Percentiles rank a stretch among this genome's conserved stretches.
These are phyloP conservation scores for Russula dissimulans DNA, from an alignment of 768 basidiomycete species.

Conservation along the genomic window DNA sequence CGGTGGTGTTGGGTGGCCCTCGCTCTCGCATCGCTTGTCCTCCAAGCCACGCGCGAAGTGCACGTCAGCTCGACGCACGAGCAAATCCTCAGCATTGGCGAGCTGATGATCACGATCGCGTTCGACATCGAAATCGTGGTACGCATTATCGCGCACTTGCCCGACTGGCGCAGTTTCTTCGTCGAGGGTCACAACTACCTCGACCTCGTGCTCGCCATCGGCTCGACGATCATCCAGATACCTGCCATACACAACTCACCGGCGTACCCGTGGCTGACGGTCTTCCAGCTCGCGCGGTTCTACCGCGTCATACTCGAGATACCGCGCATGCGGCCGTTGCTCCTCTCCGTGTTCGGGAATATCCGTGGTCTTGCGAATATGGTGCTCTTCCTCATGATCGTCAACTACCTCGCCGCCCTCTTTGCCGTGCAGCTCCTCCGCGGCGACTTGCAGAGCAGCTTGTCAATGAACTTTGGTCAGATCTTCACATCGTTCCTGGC, in stretches of 20 bases:
- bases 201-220: slow-evolving; percentile 68
- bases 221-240: slow-evolving; percentile 73
- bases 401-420: slow-evolving; percentile 81
- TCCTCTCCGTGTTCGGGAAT: slow-evolving; percentile 85
- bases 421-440: slow-evolving; percentile 78
- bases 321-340: slow-evolving; percentile 79
- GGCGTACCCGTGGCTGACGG: slow-evolving; percentile 82
- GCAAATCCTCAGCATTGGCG: slow-evolving; percentile 48
- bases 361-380: slow-evolving; percentile 88
- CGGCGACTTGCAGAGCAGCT: slow-evolving; percentile 55
- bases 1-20: slow-evolving; percentile 69
- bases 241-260: slow-evolving; percentile 56
- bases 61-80: slow-evolving; percentile 39
- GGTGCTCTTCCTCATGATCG: slow-evolving; percentile 79
- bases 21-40: slow-evolving; percentile 56
- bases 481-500: slow-evolving; percentile 80
- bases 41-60: slow-evolving; percentile 62
- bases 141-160: slow-evolving; percentile 59
- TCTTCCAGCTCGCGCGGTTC: slow-evolving; percentile 79
- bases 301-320: slow-evolving; percentile 87
- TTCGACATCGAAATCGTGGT: slow-evolving; percentile 87
- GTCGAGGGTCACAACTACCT: slow-evolving; percentile 51
- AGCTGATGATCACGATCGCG: slow-evolving; percentile 67
- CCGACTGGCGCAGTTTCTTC: slow-evolving; percentile 80
- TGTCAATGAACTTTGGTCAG: slow-evolving; percentile 67